Conservation (phyloP, 2,329 filamentous ascomycete species). For the Zymoseptoria brevis region DNA sequence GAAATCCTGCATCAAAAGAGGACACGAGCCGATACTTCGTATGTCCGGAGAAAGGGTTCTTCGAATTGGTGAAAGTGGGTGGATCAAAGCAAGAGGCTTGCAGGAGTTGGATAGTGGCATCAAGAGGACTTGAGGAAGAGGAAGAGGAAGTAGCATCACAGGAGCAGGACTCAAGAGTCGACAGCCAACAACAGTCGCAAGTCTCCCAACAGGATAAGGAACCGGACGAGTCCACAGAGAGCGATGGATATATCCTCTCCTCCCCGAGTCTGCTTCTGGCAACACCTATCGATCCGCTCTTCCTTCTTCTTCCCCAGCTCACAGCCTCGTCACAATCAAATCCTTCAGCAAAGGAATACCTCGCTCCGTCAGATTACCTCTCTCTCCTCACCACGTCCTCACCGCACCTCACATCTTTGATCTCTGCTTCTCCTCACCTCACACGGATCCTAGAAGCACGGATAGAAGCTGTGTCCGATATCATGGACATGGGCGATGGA, state of each 20-base stretch:
- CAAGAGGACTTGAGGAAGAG: slow-evolving; percentile 12
- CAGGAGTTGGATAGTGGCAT: slow-evolving; percentile 49
- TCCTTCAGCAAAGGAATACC: slow-evolving; percentile 32
- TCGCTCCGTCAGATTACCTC: slow-evolving; percentile 59
- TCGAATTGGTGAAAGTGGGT: slow-evolving; percentile 53
- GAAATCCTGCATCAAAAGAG: slow-evolving; percentile 30
- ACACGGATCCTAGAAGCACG: slow-evolving; percentile 39
- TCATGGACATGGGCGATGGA: slow-evolving; percentile 71
- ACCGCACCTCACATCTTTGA: slow-evolving; percentile 51
- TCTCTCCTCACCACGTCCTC: background rate
- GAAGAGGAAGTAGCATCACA: slow-evolving; percentile 9
- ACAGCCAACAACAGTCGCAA: background rate
- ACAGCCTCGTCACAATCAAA: slow-evolving; percentile 10
- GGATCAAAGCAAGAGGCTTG: slow-evolving; percentile 41
- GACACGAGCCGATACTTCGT: slow-evolving; percentile 47
- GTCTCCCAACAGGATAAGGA: background rate
- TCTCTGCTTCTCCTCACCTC: slow-evolving; percentile 50
- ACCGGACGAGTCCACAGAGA: background rate
- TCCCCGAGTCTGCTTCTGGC: slow-evolving; percentile 72
- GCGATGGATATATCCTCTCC: slow-evolving; percentile 51
- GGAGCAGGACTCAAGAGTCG: background rate
- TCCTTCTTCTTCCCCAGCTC: slow-evolving; percentile 73
- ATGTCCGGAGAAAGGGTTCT: slow-evolving; percentile 50
- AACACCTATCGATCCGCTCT: slow-evolving; percentile 75
- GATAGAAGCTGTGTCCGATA: slow-evolving; percentile 68